Base-by-base conservation (phyloP, 2,329 filamentous ascomycete genomes). In the Paracorniculantispora psalliotae region DNA sequence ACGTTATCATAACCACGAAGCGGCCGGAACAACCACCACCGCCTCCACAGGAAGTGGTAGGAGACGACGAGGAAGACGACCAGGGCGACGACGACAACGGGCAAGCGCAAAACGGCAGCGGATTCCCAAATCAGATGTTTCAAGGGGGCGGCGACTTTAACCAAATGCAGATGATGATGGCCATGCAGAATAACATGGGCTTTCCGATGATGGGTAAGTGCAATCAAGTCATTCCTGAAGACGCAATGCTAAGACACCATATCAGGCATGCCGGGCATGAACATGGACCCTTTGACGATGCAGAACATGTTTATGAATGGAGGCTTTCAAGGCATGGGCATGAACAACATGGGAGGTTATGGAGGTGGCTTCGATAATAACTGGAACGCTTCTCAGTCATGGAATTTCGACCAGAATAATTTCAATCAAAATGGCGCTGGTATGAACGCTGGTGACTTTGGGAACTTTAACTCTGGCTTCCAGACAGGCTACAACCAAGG, bases 321-420 rank as follows among this genome's bases (percentile, higher is more conserved):
- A 79, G 84, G 85, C 72, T 91, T 88, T 77, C 84, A 86, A 81
- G 86, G 86, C 80, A 89, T 89, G 85, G 89, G 89, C 78, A 84
- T 84, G 81, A 82, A 80, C 81, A 83, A 86, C 80, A 90, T 93
- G 89, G 90, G 85, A 79, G 84, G 86, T 71, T 86, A 85, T 77
- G 83, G 84, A 77, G 84, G 84, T 75, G 82, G 83, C 72, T 81
- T 71, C 81, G 87, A 88, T 83, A 85, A 87, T 84, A 87, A 86
- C 80, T 91, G 88, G 87, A 89, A 88, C 81, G 82, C 82, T 80
- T 87, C 88, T 78, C 87, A 90, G 79, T 85, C 87, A 81, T 91
- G 88, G 88, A 89, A 87, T 87, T 84, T 85, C 81, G 84, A 85
- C 81, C 87, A 89, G 88, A 88, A 90, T 90, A 91, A 90, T 88